These are phyloP conservation scores for Penicillium sp. DNA, from an alignment of 2,329 filamentous ascomycete species.

Conservation along the genomic window DNA sequence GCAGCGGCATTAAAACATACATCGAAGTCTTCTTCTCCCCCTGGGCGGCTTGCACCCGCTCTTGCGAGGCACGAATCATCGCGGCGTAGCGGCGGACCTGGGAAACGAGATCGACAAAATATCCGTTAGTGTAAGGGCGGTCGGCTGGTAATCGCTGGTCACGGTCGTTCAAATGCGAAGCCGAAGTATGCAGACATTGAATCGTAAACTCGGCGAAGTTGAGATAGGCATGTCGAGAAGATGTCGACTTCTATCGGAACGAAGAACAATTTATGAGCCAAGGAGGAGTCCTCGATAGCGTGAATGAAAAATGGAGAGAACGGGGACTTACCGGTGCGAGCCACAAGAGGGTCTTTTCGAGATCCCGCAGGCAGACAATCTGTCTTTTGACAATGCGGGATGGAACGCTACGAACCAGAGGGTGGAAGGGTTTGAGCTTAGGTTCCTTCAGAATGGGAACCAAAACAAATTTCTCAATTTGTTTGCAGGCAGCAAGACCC, in stretches of 20 bases:
- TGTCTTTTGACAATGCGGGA: slow-evolving; percentile 80
- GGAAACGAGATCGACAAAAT: slow-evolving; percentile 94
- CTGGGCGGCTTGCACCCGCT: slow-evolving; percentile 64
- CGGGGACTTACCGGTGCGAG: slow-evolving; percentile 88
- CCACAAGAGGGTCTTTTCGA: slow-evolving; percentile 91
- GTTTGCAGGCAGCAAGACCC: slow-evolving; percentile 70
- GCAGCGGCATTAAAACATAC: slow-evolving; percentile 22
- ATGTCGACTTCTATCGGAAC: slow-evolving; percentile 69
- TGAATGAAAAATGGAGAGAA: slow-evolving; percentile 25
- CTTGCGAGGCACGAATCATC: slow-evolving; percentile 76
- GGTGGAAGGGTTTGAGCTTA: slow-evolving; percentile 77
- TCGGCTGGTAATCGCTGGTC: slow-evolving; percentile 85
- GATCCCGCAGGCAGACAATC: slow-evolving; percentile 87
- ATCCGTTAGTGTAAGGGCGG: slow-evolving; percentile 90
- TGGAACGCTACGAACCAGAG: slow-evolving; percentile 77
- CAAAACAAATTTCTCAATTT: slow-evolving; percentile 80
- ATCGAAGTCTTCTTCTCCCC: slow-evolving; percentile 53
- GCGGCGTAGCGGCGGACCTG: slow-evolving; percentile 89
- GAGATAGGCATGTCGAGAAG: slow-evolving; percentile 75
- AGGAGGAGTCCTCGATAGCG: background rate
- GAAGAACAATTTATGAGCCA: slow-evolving; percentile 52
- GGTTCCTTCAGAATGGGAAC: slow-evolving; percentile 75
- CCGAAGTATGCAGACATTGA: slow-evolving; percentile 85
- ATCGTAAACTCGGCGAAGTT: slow-evolving; percentile 90
- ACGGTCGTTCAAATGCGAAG: slow-evolving; percentile 81